phyloP scores from a whole-genome alignment of 2,329 filamentous ascomycete genomes.

The Cryphonectria naterciae region DNA sequence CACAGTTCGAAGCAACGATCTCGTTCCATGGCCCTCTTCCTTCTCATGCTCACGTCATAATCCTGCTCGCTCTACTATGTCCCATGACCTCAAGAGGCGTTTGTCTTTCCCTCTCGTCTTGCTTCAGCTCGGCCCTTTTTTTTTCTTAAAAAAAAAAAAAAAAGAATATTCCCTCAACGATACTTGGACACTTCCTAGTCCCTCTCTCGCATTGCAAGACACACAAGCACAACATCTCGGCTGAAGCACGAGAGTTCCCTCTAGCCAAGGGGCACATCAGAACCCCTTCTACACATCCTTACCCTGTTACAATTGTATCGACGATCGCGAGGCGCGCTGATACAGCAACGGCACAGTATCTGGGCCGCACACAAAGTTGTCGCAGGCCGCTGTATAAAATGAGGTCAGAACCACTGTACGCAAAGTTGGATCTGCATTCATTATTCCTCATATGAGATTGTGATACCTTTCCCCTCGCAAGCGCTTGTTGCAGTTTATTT shows the following conservation, averaged over 20 bases:
- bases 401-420: background rate
- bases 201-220: background rate
- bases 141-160: too few relatives aligned
- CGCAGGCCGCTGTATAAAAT: background rate
- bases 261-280: background rate
- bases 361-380: background rate
- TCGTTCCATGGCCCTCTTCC: background rate
- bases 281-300: background rate
- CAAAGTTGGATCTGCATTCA: background rate
- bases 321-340: background rate
- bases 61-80: background rate
- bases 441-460: conserved; percentile 5
- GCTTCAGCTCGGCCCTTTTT: background rate
- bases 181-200: background rate
- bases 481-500: background rate
- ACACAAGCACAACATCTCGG: background rate
- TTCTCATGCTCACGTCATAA: background rate
- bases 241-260: background rate
- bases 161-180: too few relatives aligned
- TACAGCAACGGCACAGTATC: background rate
- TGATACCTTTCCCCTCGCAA: background rate
- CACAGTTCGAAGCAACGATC: background rate
- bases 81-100: background rate
- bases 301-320: background rate
- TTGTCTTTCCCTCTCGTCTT: background rate